A percentile compares a stretch with the other conserved stretches of the same genome.
phyloP scores from a whole-genome alignment of 2,329 filamentous ascomycete species.

The Byssothecium circinans region DNA sequence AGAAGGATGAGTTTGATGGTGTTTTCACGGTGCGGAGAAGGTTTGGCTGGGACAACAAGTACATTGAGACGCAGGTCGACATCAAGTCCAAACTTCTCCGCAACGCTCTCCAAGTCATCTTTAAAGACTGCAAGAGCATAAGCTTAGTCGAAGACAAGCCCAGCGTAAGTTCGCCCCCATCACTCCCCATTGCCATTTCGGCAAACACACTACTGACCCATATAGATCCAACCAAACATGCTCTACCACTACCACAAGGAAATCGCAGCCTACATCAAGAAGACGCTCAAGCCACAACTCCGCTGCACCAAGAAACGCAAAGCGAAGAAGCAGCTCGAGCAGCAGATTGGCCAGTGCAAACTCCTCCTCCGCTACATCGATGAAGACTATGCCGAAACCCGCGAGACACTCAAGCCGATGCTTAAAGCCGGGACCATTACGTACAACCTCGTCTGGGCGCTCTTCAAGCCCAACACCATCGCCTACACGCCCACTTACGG shows the following conservation, averaged over 20 bases:
- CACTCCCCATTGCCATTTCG: neutral
- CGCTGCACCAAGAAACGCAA: slow-evolving; percentile 65
- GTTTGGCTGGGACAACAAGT: slow-evolving; percentile 85
- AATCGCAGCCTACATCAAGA: slow-evolving; percentile 62
- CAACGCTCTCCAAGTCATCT: slow-evolving; percentile 68
- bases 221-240: slow-evolving; percentile 50
- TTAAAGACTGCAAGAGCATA: slow-evolving; percentile 76
- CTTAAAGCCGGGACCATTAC: slow-evolving; percentile 82
- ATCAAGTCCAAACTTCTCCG: slow-evolving; percentile 82
- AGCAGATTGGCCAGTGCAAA: slow-evolving; percentile 68
- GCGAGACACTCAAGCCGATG: slow-evolving; percentile 79
- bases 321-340: slow-evolving; percentile 58
- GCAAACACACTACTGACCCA: neutral
- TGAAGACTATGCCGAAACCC: slow-evolving; percentile 75
- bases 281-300: slow-evolving; percentile 62
- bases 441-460: slow-evolving; percentile 83
- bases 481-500: slow-evolving; percentile 77
- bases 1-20: slow-evolving; percentile 73
- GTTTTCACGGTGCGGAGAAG: slow-evolving; percentile 77
- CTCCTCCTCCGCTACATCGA: slow-evolving; percentile 76
- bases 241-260: slow-evolving; percentile 72
- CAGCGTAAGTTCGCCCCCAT: slow-evolving; percentile 53
- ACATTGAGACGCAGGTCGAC: slow-evolving; percentile 72
- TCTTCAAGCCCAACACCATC: slow-evolving; percentile 85
- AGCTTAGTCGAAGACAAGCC: slow-evolving; percentile 80